Conservation (phyloP, 2,329 filamentous ascomycete genomes). For the Sporothrix protearum region DNA sequence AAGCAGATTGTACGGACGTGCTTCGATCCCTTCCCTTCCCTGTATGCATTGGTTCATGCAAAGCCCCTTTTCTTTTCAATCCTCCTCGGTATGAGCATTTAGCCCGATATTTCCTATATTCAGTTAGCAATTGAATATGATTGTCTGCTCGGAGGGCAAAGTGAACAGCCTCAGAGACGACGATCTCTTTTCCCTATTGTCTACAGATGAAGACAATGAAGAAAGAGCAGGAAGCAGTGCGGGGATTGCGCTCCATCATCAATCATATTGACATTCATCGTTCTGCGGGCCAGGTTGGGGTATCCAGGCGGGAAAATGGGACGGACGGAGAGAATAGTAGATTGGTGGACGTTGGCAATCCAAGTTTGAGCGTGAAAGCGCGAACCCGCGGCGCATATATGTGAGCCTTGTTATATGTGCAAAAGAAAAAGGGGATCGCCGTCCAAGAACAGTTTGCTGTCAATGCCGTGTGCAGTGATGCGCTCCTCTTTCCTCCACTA, state of each 20-base stretch:
- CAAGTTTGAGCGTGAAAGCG: too few species aligned
- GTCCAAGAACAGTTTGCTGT: constrained; percentile 2
- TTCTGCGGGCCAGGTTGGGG: constrained; percentile 14
- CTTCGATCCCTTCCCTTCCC: neutral
- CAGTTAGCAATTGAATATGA: neutral
- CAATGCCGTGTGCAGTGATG: constrained; percentile 14
- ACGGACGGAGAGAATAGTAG: neutral
- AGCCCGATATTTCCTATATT: neutral
- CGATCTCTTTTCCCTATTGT: fast-evolving
- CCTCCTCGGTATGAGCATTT: neutral
- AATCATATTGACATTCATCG: neutral
- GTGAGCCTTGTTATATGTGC: neutral
- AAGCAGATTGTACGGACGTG: neutral
- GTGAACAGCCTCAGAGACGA: too few species aligned
- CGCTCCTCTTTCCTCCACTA: neutral
- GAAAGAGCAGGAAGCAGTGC: neutral
- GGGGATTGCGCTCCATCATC: neutral
- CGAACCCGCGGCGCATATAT: neutral
- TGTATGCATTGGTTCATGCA: neutral
- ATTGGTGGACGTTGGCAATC: neutral
- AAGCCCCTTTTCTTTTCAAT: neutral
- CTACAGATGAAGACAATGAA: neutral
- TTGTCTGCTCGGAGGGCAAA: neutral
- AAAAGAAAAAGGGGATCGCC: neutral
- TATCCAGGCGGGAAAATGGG: neutral